phyloP scores from a whole-genome alignment of 2,329 filamentous ascomycete species.

The Sporothrix humicola region DNA sequence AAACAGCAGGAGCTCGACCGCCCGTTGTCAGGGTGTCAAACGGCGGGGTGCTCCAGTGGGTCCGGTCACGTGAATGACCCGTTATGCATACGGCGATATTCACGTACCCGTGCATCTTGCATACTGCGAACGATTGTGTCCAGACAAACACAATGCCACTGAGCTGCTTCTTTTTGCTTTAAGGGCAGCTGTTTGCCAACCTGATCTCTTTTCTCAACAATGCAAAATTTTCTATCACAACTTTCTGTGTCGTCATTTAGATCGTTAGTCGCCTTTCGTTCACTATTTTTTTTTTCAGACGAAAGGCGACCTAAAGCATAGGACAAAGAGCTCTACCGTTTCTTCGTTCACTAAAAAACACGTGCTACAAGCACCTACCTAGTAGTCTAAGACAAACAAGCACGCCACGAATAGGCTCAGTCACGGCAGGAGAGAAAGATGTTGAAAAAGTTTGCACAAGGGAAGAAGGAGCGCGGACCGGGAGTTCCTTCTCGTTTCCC shows the following conservation, averaged over 20 bases:
- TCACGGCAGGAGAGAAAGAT: constrained; percentile 3
- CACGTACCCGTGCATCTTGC: constrained; percentile 7
- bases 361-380: background rate
- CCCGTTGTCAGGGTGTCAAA: constrained; percentile 34
- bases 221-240: background rate
- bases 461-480: background rate
- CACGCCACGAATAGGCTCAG: constrained; percentile 24
- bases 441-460: background rate
- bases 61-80: constrained; percentile 25
- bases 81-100: constrained; percentile 8
- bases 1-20: constrained; percentile 34
- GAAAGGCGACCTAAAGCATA: background rate
- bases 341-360: constrained; percentile 5
- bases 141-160: background rate
- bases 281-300: background rate
- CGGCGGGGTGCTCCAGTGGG: constrained; percentile 33
- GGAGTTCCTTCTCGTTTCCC: background rate
- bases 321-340: background rate
- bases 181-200: no score
- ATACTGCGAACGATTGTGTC: background rate
- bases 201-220: no score
- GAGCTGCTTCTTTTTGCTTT: no score
- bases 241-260: background rate
- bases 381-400: constrained; percentile 19
- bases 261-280: background rate